Evolutionary conservation across 2,329 filamentous ascomycete species (phyloP).

Genomic region (Penicillium sp.): DNA sequence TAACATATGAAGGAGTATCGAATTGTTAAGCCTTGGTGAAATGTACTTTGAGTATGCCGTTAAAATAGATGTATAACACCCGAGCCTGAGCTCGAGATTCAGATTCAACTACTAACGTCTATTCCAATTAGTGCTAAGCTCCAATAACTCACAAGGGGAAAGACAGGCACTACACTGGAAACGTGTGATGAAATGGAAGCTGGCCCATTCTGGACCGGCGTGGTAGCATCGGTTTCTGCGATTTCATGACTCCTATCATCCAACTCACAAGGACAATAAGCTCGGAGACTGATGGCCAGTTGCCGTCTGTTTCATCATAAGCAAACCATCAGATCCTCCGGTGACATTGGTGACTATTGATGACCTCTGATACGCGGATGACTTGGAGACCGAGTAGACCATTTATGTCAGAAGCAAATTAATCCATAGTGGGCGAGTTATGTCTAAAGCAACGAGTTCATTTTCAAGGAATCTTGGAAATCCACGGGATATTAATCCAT

Average conservation of each 20-base stretch:
- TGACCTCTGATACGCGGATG: background rate
- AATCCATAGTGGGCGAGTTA: background rate
- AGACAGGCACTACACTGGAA: constrained; percentile 8
- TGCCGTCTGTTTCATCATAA: background rate
- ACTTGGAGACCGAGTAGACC: background rate
- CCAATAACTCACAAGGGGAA: background rate
- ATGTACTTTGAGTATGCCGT: constrained; percentile 7
- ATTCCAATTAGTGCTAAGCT: background rate
- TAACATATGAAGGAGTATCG: constrained; percentile 1
- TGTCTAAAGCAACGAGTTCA: background rate
- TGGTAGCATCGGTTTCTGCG: background rate
- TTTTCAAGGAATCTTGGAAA: background rate
- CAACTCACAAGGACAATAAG: constrained; percentile 14
- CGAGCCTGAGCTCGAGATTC: constrained; percentile 12
- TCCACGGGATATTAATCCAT: background rate
- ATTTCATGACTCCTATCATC: constrained; percentile 9
- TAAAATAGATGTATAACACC: constrained; percentile 16
- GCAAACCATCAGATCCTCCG: constrained; percentile 9
- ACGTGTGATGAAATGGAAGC: constrained; percentile 2
- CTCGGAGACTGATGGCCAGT: constrained; percentile 6
- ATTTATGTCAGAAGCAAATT: background rate
- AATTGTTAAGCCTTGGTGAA: constrained; percentile 14
- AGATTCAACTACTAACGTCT: constrained; percentile 18
- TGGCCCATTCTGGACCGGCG: background rate
- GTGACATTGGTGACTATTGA: background rate